phyloP scores from a whole-genome alignment of 2,329 filamentous ascomycete genomes.

The Myriosclerotinia scirpicola region DNA sequence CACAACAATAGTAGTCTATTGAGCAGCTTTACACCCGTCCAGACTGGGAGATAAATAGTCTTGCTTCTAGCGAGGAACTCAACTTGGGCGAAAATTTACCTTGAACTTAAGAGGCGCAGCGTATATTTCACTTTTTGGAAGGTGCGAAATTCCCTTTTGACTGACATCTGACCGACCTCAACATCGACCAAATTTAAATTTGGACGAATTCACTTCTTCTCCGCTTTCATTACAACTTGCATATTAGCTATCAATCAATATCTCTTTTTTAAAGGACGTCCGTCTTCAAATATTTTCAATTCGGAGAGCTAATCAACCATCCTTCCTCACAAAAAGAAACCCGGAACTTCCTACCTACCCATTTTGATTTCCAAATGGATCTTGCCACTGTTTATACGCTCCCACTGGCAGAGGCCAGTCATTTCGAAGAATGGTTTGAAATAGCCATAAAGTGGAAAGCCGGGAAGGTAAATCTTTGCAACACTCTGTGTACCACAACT shows the following conservation, averaged over 20 bases:
- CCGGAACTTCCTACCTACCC: neutral
- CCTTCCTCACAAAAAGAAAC: neutral
- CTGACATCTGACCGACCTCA: too few species aligned
- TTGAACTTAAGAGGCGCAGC: neutral
- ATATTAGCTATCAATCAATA: neutral
- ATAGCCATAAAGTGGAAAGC: constrained; percentile 24
- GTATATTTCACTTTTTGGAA: neutral
- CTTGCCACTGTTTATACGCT: neutral
- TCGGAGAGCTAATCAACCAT: neutral
- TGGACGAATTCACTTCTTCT: neutral
- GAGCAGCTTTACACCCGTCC: too few species aligned
- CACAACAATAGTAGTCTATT: neutral
- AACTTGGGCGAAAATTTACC: neutral
- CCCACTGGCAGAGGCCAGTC: constrained; percentile 15
- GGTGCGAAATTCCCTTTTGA: neutral
- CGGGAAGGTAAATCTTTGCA: constrained; percentile 14
- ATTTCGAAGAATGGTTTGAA: constrained; percentile 24
- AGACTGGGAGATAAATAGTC: neutral
- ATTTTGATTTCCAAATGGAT: neutral
- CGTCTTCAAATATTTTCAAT: too few species aligned
- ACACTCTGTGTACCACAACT: neutral
- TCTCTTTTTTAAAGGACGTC: neutral
- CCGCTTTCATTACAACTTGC: neutral
- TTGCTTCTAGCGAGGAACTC: neutral
- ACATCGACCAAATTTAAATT: neutral